A percentile compares a stretch with the other conserved stretches of the same genome.
These are phyloP conservation scores for Yamadazyma membranifaciens DNA, from an alignment of 1,139 yeast genomes.

Conservation along the genomic window DNA sequence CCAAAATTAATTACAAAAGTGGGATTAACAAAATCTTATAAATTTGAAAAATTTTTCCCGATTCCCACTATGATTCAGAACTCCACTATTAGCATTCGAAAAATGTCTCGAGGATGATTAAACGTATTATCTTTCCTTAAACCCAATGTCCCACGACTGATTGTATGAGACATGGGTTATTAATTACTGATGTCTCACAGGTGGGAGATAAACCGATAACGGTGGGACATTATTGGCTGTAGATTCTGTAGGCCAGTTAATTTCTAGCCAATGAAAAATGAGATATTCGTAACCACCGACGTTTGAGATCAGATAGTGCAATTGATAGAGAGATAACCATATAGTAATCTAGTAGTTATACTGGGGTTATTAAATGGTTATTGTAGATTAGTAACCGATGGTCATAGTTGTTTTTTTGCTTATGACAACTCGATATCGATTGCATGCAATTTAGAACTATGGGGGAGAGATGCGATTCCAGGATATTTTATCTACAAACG, in stretches of 20 bases:
- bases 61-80: not conserved
- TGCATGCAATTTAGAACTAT: not conserved
- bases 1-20: not conserved
- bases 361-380: too few species aligned
- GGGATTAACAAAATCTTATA: conserved; percentile 5
- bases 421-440: too few species aligned
- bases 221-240: conserved; percentile 8
- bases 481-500: conserved; percentile 2
- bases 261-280: too few species aligned
- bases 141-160: not conserved
- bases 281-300: too few species aligned
- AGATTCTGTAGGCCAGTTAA: not conserved
- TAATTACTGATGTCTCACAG: conserved; percentile 8
- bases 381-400: too few species aligned
- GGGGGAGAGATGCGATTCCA: conserved; percentile 1
- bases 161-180: not conserved
- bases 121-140: too few species aligned
- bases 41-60: conserved; percentile 4
- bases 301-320: not conserved
- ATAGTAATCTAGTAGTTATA: not conserved
- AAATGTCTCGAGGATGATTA: conserved; percentile 1
- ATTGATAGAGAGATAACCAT: too few species aligned
- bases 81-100: too few species aligned
- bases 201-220: conserved; percentile 10
- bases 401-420: too few species aligned